Evolutionary conservation across 192 early-diverging fungal genomes (phyloP).

Genomic region (Backusella parvicylindrica): DNA sequence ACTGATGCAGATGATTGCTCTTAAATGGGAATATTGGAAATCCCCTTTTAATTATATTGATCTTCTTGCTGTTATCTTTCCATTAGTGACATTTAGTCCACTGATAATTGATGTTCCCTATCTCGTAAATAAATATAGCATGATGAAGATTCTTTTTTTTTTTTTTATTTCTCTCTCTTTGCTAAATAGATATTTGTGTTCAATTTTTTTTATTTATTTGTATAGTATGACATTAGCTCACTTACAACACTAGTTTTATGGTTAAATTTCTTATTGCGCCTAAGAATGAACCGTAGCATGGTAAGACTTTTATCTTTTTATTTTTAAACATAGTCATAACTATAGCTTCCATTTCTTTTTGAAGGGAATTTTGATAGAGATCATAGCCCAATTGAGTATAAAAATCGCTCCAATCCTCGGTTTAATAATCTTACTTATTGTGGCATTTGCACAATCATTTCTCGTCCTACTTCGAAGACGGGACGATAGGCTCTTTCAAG

Average conservation of each 20-base stretch:
- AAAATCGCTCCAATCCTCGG: not conserved
- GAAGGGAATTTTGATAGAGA: conserved; percentile 7
- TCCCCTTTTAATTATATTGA: conserved; percentile 3
- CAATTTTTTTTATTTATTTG: not conserved
- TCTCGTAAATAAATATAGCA: not conserved
- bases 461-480: not conserved
- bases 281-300: not conserved
- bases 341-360: not conserved
- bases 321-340: not conserved
- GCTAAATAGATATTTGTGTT: too few relatives aligned
- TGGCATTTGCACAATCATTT: conserved; percentile 7
- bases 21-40: not conserved
- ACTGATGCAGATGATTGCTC: not conserved
- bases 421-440: not conserved
- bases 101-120: not conserved
- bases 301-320: not conserved
- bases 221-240: not conserved
- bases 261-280: not conserved
- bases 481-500: not conserved
- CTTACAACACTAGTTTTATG: conserved; percentile 4
- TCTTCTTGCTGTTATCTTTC: not conserved
- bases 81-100: not conserved
- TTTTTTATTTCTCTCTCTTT: not conserved
- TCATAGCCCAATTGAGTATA: not conserved
- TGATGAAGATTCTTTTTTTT: not conserved